Percentiles rank a stretch among this genome's conserved stretches.
Evolutionary conservation across 305 asterid species (phyloP).

Genomic region (Galium porrigens): DNA sequence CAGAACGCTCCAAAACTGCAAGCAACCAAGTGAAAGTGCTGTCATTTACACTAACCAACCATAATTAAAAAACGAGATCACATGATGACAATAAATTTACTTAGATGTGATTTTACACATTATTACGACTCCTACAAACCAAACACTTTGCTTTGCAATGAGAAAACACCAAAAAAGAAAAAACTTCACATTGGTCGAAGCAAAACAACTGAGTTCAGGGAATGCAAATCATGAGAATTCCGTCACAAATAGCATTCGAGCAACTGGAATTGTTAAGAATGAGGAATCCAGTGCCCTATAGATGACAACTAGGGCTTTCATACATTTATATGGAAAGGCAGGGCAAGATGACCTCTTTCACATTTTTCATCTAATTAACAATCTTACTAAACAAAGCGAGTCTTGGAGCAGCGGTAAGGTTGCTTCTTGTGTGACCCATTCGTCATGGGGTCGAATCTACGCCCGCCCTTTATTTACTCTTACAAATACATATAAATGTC

Average conservation of each 20-base stretch:
- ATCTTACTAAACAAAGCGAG: background rate
- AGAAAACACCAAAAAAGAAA: background rate
- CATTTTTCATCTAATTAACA: background rate
- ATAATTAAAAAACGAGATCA: background rate
- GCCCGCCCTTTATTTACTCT: background rate
- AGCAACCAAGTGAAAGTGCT: conserved; percentile 11
- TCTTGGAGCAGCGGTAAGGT: background rate
- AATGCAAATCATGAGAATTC: background rate
- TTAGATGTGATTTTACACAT: background rate
- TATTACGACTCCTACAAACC: background rate
- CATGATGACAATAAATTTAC: background rate
- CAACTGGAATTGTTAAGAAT: background rate
- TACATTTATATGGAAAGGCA: background rate
- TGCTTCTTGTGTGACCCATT: background rate
- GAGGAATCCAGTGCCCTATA: background rate
- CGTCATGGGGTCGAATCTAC: background rate
- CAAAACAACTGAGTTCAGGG: no score
- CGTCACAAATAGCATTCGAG: background rate
- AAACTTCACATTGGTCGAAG: no score
- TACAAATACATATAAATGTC: no score
- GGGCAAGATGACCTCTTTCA: background rate
- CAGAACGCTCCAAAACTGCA: conserved; percentile 93
- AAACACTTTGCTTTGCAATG: background rate
- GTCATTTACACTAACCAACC: conserved; percentile 12
- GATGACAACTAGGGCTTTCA: background rate